phyloP scores from a whole-genome alignment of 495 filamentous ascomycete species.

The Aeminium ludgeri region DNA sequence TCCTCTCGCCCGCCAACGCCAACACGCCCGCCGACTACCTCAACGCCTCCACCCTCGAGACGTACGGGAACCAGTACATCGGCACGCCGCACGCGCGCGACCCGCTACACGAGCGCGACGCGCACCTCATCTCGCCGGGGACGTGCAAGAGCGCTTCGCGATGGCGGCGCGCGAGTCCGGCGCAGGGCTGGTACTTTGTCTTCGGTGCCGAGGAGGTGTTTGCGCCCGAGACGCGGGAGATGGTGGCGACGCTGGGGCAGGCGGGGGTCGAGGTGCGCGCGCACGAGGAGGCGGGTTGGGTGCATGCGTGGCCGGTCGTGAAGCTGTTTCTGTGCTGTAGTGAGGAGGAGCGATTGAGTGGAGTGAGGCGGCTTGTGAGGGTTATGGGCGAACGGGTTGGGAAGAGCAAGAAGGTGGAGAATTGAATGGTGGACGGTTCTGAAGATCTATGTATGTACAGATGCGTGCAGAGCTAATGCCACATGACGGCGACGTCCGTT shows the following conservation, averaged over 20 bases:
- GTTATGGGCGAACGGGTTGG: slow-evolving; percentile 10
- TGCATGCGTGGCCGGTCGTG: slow-evolving; percentile 69
- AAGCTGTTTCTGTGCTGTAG: slow-evolving; percentile 46
- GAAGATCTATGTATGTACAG: too few species aligned
- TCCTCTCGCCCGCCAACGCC: slow-evolving; percentile 36
- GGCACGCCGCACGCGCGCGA: slow-evolving; percentile 29
- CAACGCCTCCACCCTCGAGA: slow-evolving; percentile 34
- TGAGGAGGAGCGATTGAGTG: slow-evolving; percentile 36
- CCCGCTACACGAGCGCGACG: slow-evolving; percentile 21
- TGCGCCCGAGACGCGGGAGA: slow-evolving; percentile 39
- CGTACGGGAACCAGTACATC: slow-evolving; percentile 49
- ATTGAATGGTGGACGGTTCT: too few species aligned
- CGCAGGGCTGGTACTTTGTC: slow-evolving; percentile 40
- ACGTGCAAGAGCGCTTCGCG: slow-evolving; percentile 41
- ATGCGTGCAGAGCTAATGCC: too few species aligned
- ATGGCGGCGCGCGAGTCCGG: slow-evolving; percentile 46
- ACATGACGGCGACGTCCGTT: too few species aligned
- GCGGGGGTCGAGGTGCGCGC: slow-evolving; percentile 32
- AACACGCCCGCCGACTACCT: slow-evolving; percentile 49
- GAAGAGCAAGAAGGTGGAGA: too few species aligned
- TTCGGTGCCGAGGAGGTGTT: slow-evolving; percentile 61
- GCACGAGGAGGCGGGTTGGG: slow-evolving; percentile 39
- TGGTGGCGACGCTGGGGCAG: slow-evolving; percentile 32
- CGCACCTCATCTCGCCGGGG: slow-evolving; percentile 45
- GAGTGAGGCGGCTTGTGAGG: slow-evolving; percentile 37